phyloP scores from a whole-genome alignment of 345 rosid species.

The Litchi chinensis region DNA sequence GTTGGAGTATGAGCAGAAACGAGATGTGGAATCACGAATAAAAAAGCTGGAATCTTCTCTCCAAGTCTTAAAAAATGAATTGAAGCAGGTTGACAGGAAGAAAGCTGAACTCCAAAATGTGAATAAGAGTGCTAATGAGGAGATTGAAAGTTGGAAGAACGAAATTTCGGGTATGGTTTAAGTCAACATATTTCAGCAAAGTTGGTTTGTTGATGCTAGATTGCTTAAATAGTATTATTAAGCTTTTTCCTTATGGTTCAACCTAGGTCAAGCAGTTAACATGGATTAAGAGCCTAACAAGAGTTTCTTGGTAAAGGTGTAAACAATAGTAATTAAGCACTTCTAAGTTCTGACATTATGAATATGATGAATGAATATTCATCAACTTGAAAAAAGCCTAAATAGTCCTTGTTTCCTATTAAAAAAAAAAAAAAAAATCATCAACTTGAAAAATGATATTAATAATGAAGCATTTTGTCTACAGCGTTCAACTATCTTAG shows the following conservation, averaged over 20 bases:
- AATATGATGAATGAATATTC: too few species aligned
- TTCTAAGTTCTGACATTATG: too few species aligned
- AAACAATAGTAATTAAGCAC: too few species aligned
- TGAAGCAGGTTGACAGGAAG: conserved; percentile 55
- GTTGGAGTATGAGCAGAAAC: conserved; percentile 92
- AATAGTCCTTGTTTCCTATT: too few species aligned
- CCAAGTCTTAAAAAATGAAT: conserved; percentile 60
- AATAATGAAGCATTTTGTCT: not conserved
- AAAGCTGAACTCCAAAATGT: conserved; percentile 49
- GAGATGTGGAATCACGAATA: conserved; percentile 85
- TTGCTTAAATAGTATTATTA: not conserved
- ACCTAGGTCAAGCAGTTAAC: not conserved
- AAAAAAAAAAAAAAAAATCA: too few species aligned
- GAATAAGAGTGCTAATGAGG: conserved; percentile 41
- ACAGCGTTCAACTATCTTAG: not conserved
- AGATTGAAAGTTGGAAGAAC: conserved; percentile 71
- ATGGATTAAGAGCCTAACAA: not conserved
- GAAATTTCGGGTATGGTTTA: conserved; percentile 67
- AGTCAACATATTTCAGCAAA: not conserved
- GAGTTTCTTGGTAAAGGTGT: too few species aligned
- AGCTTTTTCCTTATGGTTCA: not conserved
- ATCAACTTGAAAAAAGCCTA: too few species aligned
- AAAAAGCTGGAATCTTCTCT: conserved; percentile 79
- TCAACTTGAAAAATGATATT: too few species aligned
- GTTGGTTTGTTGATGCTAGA: not conserved